phyloP scores from a whole-genome alignment of 2,329 filamentous ascomycete species.

The Cordyceps militaris region DNA sequence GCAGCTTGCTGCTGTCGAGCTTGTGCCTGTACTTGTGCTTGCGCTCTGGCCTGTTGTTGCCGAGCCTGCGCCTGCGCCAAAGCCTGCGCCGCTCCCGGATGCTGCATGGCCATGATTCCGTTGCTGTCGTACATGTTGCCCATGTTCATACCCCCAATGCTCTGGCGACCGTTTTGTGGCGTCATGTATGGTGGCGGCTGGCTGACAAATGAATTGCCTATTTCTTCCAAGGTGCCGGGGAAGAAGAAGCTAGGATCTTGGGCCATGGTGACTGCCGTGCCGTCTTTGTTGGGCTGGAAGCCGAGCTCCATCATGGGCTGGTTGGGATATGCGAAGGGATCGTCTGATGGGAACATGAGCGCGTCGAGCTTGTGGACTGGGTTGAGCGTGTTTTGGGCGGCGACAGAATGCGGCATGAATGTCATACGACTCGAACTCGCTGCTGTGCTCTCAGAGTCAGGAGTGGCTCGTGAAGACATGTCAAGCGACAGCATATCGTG shows the following conservation, averaged over 20 bases:
- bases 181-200: constrained; percentile 66
- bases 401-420: constrained; percentile 26
- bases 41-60: constrained; percentile 23
- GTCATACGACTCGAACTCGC: constrained; percentile 32
- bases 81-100: constrained; percentile 22
- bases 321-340: constrained; percentile 74
- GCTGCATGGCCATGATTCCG: constrained; percentile 33
- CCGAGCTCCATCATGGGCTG: constrained; percentile 61
- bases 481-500: constrained; percentile 41
- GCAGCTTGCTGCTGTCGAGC: constrained; percentile 15
- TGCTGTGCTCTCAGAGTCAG: constrained; percentile 36
- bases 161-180: constrained; percentile 38
- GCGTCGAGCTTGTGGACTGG: constrained; percentile 63
- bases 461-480: constrained; percentile 35
- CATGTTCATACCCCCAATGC: constrained; percentile 36
- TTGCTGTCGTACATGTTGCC: constrained; percentile 37
- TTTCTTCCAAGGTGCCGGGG: constrained; percentile 51
- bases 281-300: constrained; percentile 29
- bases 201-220: constrained; percentile 67
- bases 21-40: constrained; percentile 22
- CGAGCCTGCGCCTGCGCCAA: constrained; percentile 23
- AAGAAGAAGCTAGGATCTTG: constrained; percentile 43
- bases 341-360: constrained; percentile 73
- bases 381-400: constrained; percentile 29
- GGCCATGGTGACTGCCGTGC: constrained; percentile 26